These are phyloP conservation scores for Saccharomycopsis sp. DNA, from an alignment of 805 yeast genomes.

Conservation along the genomic window DNA sequence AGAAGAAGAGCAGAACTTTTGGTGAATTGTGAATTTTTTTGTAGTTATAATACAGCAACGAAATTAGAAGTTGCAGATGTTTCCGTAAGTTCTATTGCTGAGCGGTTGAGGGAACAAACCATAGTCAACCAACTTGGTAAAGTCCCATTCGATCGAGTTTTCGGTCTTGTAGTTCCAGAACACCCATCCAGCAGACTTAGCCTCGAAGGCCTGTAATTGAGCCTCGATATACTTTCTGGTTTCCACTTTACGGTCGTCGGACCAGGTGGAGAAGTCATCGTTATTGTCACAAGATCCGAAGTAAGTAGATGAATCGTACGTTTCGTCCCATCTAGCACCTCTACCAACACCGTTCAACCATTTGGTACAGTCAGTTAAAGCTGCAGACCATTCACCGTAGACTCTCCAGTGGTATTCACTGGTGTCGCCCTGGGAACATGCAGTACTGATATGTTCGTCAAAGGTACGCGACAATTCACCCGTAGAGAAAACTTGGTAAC, in stretches of 20 bases:
- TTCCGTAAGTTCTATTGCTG: constrained; percentile 40
- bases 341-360: constrained; percentile 67
- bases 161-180: constrained; percentile 73
- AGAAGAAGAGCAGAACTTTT: neutral
- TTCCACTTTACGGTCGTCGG: constrained; percentile 34
- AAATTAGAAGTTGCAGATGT: constrained; percentile 14
- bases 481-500: constrained; percentile 76
- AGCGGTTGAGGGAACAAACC: constrained; percentile 61
- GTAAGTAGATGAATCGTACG: constrained; percentile 25
- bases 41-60: neutral
- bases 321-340: constrained; percentile 57
- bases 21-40: neutral
- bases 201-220: constrained; percentile 48
- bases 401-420: constrained; percentile 48
- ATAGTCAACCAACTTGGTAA: constrained; percentile 40
- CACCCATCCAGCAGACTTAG: constrained; percentile 49
- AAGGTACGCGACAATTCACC: constrained; percentile 52
- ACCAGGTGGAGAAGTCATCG: constrained; percentile 37
- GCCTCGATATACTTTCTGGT: constrained; percentile 53
- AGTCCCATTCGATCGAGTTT: constrained; percentile 61
- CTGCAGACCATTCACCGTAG: constrained; percentile 69
- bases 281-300: constrained; percentile 34
- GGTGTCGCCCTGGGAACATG: constrained; percentile 44
- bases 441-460: constrained; percentile 53
- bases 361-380: constrained; percentile 61